Conservation (phyloP, 192 early-diverging fungal genomes). For the Jimgerdemannia flammicorona region DNA sequence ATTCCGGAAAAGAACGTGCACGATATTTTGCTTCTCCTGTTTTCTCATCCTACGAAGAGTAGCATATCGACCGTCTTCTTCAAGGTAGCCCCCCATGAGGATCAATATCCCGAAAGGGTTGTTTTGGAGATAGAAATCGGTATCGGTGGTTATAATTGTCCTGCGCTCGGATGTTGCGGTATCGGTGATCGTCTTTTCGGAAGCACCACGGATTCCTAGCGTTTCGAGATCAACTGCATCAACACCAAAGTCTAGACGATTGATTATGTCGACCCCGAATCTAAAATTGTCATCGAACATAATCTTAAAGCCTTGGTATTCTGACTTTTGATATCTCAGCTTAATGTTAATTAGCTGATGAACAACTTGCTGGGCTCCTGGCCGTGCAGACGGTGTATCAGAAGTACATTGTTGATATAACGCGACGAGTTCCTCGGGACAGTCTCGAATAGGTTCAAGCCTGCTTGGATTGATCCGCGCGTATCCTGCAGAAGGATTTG, state of each 20-base stretch:
- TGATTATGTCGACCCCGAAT: too few species aligned
- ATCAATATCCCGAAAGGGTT: neutral
- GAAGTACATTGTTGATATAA: neutral
- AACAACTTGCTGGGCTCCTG: neutral
- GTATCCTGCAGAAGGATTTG: neutral
- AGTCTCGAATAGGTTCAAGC: neutral
- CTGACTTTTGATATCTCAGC: neutral
- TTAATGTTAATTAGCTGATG: neutral
- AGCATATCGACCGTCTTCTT: neutral
- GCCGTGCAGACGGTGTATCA: neutral
- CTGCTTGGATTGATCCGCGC: neutral
- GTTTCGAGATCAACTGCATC: neutral
- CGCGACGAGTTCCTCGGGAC: neutral
- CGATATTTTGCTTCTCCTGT: too few species aligned
- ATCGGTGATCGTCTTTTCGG: neutral
- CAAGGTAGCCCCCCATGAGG: neutral
- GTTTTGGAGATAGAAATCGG: neutral
- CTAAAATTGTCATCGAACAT: too few species aligned
- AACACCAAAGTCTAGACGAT: neutral
- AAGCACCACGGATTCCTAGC: neutral
- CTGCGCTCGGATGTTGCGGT: neutral
- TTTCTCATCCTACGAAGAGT: too few species aligned
- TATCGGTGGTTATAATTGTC: neutral
- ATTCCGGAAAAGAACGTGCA: too few species aligned
- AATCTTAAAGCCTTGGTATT: neutral